Percentiles rank a stretch among this genome's conserved stretches.
Evolutionary conservation across 257 asterid species (phyloP).

Genomic region (Paulownia fortunei): DNA sequence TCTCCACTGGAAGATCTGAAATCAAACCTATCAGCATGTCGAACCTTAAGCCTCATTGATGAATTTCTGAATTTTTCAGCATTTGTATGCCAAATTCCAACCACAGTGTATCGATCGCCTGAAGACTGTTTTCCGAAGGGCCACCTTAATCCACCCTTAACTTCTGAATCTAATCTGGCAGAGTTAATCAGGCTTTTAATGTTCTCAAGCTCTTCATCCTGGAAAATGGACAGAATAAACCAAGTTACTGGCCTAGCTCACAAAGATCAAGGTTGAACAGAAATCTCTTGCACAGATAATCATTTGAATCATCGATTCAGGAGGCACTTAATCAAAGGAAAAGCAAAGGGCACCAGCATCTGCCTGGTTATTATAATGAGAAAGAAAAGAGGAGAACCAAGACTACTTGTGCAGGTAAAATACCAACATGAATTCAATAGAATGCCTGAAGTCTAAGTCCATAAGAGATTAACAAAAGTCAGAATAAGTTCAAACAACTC

Average conservation of each 20-base stretch:
- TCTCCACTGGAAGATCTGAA: conserved; percentile 54
- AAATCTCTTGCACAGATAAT: not conserved
- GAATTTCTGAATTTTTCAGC: conserved; percentile 40
- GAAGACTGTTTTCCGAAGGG: conserved; percentile 49
- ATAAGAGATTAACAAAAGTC: not conserved
- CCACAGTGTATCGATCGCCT: conserved; percentile 43
- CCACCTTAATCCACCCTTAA: conserved; percentile 62
- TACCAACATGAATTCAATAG: too few relatives aligned
- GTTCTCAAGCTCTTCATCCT: conserved; percentile 52
- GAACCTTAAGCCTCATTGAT: conserved; percentile 49
- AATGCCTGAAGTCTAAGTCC: not conserved
- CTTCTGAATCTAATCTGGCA: conserved; percentile 50
- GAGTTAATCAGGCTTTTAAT: conserved; percentile 44
- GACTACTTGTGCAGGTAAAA: not conserved
- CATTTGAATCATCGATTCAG: not conserved
- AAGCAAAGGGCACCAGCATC: too few relatives aligned
- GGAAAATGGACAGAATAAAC: conserved; percentile 8
- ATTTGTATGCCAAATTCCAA: conserved; percentile 50
- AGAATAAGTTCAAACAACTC: conserved; percentile 28
- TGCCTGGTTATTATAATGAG: not conserved
- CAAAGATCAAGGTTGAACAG: not conserved
- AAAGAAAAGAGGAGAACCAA: not conserved
- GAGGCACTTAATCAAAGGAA: too few relatives aligned
- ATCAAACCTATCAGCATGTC: conserved; percentile 58
- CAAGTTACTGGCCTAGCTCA: not conserved